Percentiles rank a stretch among this genome's conserved stretches.
phyloP scores from a whole-genome alignment of 345 rosid species.

The Arabidopsis thaliana region DNA sequence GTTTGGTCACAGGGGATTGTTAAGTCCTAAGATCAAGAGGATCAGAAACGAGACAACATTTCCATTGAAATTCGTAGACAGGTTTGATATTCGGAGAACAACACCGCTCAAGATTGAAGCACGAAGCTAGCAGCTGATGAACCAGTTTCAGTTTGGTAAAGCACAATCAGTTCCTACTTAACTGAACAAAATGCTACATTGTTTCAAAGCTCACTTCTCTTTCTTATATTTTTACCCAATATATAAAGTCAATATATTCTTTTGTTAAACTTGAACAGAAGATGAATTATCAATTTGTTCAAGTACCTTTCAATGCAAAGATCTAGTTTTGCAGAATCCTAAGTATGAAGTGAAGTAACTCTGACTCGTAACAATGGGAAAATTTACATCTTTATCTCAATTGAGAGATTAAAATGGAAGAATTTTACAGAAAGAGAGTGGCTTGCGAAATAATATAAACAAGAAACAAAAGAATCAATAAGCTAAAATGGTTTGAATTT shows the following conservation, averaged over 20 bases:
- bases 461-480: constrained; percentile 36
- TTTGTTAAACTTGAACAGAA: constrained; percentile 6
- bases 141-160: neutral
- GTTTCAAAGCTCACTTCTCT: constrained; percentile 1
- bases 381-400: neutral
- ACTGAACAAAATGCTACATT: neutral
- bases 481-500: neutral
- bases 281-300: constrained; percentile 20
- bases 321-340: neutral
- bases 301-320: neutral
- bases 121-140: constrained; percentile 43
- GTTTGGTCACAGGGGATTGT: constrained; percentile 85
- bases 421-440: neutral
- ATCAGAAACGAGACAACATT: constrained; percentile 76
- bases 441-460: constrained; percentile 26
- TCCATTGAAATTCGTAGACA: constrained; percentile 72
- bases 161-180: neutral
- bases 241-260: constrained; percentile 1
- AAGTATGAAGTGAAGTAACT: neutral
- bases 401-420: constrained; percentile 7
- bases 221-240: neutral
- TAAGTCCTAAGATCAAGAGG: constrained; percentile 93
- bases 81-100: constrained; percentile 76
- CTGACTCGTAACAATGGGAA: neutral
- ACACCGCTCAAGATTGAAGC: constrained; percentile 42